These are phyloP conservation scores for Nitzschia palea DNA, from an alignment of 108 stramenopile genomes.

Conservation along the genomic window DNA sequence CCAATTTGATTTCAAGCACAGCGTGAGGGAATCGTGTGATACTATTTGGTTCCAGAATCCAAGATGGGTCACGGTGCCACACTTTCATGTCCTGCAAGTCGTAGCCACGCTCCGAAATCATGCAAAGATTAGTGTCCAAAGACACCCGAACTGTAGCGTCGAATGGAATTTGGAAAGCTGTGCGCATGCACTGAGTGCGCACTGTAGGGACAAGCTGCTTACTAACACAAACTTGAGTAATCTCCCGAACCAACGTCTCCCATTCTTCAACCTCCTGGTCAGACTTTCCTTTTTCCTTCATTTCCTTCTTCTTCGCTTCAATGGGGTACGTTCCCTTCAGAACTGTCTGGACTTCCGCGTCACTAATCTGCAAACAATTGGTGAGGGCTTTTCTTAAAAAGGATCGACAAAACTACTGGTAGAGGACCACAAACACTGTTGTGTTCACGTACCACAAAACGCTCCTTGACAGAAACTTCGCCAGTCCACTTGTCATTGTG, in stretches of 20 bases:
- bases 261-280: constrained; percentile 89
- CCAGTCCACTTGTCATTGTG: constrained; percentile 99
- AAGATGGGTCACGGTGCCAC: constrained; percentile 91
- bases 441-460: constrained; percentile 91
- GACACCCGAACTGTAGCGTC: constrained; percentile 95
- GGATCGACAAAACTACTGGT: too few relatives aligned
- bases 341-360: constrained; percentile 78
- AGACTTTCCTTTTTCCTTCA: constrained; percentile 81
- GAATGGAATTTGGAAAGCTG: constrained; percentile 97
- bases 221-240: constrained; percentile 83
- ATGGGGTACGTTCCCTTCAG: constrained; percentile 85
- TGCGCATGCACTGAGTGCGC: constrained; percentile 96
- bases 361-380: constrained; percentile 55
- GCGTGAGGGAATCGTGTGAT: constrained; percentile 97
- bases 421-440: too few relatives aligned
- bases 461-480: constrained; percentile 95
- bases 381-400: background rate
- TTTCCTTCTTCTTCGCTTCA: constrained; percentile 71
- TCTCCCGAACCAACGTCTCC: constrained; percentile 85
- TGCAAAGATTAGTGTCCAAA: constrained; percentile 95
- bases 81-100: constrained; percentile 82
- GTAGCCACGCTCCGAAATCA: constrained; percentile 96
- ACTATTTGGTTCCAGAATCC: constrained; percentile 75
- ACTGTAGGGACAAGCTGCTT: constrained; percentile 96
- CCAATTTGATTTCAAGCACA: constrained; percentile 95